phyloP scores from a whole-genome alignment of 73 alveolate species.

The Paramecium bursaria region DNA sequence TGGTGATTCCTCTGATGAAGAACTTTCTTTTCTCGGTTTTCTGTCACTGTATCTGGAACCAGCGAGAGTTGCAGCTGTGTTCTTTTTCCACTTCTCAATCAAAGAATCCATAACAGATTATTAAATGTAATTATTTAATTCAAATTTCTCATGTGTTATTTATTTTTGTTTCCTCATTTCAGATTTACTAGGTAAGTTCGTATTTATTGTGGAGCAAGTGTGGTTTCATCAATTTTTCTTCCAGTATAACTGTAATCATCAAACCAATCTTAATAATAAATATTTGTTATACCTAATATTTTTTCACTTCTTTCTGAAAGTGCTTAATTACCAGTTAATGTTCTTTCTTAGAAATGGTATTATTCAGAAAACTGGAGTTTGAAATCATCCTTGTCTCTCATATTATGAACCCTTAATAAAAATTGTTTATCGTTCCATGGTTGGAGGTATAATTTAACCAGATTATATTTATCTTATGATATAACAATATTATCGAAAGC shows the following conservation, averaged over 20 bases:
- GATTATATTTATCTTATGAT: background rate
- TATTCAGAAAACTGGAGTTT: background rate
- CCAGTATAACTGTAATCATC: too few relatives aligned
- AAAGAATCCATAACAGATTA: conserved; percentile 21
- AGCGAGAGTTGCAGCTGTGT: conserved; percentile 32
- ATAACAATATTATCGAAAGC: background rate
- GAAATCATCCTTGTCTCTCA: conserved; percentile 1
- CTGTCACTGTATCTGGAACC: conserved; percentile 40
- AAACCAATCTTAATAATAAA: too few relatives aligned
- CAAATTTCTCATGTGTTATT: too few relatives aligned
- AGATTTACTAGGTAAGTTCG: too few relatives aligned
- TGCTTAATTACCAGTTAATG: conserved; percentile 36
- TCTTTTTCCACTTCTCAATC: conserved; percentile 55
- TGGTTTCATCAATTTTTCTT: too few relatives aligned
- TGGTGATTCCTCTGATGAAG: conserved; percentile 29
- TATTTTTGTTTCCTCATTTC: too few relatives aligned
- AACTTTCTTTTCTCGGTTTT: conserved; percentile 2
- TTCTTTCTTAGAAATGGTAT: background rate
- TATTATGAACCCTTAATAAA: conserved; percentile 39
- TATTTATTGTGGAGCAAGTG: too few relatives aligned
- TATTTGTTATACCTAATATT: too few relatives aligned
- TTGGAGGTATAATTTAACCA: conserved; percentile 24
- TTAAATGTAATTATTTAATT: too few relatives aligned
- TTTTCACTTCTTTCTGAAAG: too few relatives aligned
- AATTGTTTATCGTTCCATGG: conserved; percentile 26